Evolutionary conservation across 202 grass and related monocot species (phyloP), one percentile per base, ranked within the genome.

Genomic region (Bolboschoenoplectus hybrid): DNA sequence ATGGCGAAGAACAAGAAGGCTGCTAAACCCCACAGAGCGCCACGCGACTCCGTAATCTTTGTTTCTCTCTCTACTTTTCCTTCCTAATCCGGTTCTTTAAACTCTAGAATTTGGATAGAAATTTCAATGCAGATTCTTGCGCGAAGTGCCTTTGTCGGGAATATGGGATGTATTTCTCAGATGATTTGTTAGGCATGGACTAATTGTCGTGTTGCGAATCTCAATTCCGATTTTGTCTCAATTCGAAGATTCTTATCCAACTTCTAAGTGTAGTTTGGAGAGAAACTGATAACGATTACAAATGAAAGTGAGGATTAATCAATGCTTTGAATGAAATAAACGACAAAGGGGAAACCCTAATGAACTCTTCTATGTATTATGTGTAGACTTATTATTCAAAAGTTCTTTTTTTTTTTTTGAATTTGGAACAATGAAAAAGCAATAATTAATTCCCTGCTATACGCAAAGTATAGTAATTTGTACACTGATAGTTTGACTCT

Each of bases 1-100:
- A 14, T 89, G 77, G 74, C 74, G 6, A 94, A 91, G 86, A 97
- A 47, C 78, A 89, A 90, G 88, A 94, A 93, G 85, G 78, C 44
- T 1, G 47, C 82, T 4, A 71, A 38, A 20, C 47, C 64, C 92
- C 67, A 92, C 34, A 84, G 83, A 64, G 87, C 84, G 82, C 89
- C 90, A 66, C 91, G 83, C 9, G 88, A 91, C 2, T 85, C 63
- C 41, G 92, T 94, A 89, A 79, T 40, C 5, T 44, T 26, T 19
- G 20, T 36, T 53, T 14, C 9, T 32, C 4, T 12, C 26, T 6
- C 6, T 6, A 6, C 49, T 32, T 38, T 16, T 63, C 26, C 26
- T 26, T 85, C 20, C 2, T 13, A 19, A 6, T 63, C 26, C 9
- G 10, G 2, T 38, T 38, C 4, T 13, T 66, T 69, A 26, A 26